These are phyloP conservation scores for Penicillium mononematosum DNA, from an alignment of 495 filamentous ascomycete genomes.

Conservation along the genomic window DNA sequence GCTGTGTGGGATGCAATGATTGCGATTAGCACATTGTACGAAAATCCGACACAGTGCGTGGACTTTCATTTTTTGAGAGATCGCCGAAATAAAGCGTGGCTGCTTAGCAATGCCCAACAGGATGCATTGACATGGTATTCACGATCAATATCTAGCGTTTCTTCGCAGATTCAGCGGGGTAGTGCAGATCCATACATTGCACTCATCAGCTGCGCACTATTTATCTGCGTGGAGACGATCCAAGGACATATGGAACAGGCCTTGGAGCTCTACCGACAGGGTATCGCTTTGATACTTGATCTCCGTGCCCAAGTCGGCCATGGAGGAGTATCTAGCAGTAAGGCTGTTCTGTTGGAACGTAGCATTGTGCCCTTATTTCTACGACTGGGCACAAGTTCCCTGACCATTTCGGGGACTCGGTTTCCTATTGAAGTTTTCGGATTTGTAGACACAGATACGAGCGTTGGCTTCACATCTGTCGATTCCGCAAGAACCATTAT, in stretches of 20 bases:
- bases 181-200: slow-evolving; percentile 35
- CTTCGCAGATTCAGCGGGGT: slow-evolving; percentile 31
- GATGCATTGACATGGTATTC: slow-evolving; percentile 36
- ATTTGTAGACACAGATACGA: not conserved
- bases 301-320: slow-evolving; percentile 17
- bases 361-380: slow-evolving; percentile 28
- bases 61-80: slow-evolving; percentile 21
- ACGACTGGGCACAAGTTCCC: slow-evolving; percentile 22
- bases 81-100: not conserved
- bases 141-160: slow-evolving; percentile 36
- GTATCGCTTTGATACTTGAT: slow-evolving; percentile 23
- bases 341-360: slow-evolving; percentile 21
- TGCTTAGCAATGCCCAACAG: slow-evolving; percentile 18
- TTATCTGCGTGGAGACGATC: slow-evolving; percentile 54
- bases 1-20: slow-evolving; percentile 56
- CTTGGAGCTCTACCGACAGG: slow-evolving; percentile 26
- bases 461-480: slow-evolving; percentile 14
- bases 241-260: slow-evolving; percentile 41
- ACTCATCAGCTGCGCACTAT: slow-evolving; percentile 52
- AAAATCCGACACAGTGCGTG: slow-evolving; percentile 22
- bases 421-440: slow-evolving; percentile 16
- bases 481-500: slow-evolving; percentile 21
- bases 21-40: slow-evolving; percentile 52
- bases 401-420: slow-evolving; percentile 23
- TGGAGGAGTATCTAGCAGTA: slow-evolving; percentile 13